These are phyloP conservation scores for Mariannaea elegans DNA, from an alignment of 2,329 filamentous ascomycete genomes.

Conservation along the genomic window DNA sequence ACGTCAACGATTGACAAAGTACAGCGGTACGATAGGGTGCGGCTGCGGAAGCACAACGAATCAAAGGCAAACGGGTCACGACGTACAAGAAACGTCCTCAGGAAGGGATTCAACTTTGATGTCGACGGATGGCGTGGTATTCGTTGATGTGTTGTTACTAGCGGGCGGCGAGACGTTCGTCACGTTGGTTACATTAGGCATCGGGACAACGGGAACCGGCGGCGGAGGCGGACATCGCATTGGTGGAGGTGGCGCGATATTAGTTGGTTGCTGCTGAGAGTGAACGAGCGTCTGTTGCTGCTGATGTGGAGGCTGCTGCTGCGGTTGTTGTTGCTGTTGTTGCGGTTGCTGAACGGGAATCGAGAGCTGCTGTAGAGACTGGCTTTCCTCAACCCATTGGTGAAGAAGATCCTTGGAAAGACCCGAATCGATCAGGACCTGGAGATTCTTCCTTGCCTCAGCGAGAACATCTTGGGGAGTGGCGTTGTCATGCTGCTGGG, in stretches of 20 bases:
- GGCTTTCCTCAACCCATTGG: constrained; percentile 51
- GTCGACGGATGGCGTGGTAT: constrained; percentile 37
- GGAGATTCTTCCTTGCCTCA: constrained; percentile 56
- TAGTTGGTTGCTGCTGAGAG: constrained; percentile 33
- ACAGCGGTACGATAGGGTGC: background rate
- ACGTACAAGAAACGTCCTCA: constrained; percentile 41
- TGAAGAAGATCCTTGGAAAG: constrained; percentile 54
- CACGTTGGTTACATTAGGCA: constrained; percentile 28
- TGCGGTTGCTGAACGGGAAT: constrained; percentile 24
- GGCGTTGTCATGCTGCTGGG: constrained; percentile 41
- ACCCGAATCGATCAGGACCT: constrained; percentile 56
- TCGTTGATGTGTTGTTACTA: constrained; percentile 30
- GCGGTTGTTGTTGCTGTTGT: constrained; percentile 3
- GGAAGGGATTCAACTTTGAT: constrained; percentile 43
- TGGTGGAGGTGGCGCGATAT: constrained; percentile 38
- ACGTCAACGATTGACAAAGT: constrained; percentile 22
- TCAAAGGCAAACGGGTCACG: constrained; percentile 14
- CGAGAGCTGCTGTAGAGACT: constrained; percentile 46
- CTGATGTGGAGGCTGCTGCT: constrained; percentile 12
- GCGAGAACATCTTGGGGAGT: constrained; percentile 55
- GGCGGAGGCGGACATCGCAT: constrained; percentile 4
- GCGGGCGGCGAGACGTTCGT: constrained; percentile 23
- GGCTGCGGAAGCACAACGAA: background rate
- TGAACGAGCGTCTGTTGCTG: constrained; percentile 29
- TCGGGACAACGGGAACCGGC: constrained; percentile 11